Base-by-base conservation (phyloP, 163 green algal genomes). In the Scenedesmus sp. region DNA sequence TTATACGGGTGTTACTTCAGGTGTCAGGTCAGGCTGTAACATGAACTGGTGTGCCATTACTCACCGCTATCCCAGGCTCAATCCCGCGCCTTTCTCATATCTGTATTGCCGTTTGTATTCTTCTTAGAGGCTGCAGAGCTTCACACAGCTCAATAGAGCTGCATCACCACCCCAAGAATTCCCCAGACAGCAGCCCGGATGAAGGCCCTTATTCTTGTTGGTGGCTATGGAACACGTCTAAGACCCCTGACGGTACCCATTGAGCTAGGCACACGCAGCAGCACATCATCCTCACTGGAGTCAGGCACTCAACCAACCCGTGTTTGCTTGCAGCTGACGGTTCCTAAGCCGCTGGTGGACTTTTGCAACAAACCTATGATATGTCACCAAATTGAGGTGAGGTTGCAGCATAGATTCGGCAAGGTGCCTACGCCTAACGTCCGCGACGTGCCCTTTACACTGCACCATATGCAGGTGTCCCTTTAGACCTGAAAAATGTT, bases 291-390 rank as follows among this genome's bases (percentile, higher is more conserved):
- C 65, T 5, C 9, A 76, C 65, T 76, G 56, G 56, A 76, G 30
- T 30, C 30, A 76, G 65, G 65, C 65, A 76, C 30, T 40, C 30
- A 76, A 76, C 30, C 30, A 76, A 40, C 65, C 30, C 30, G 30
- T 76, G 9, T 76, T 40, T 76, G 65, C 65, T 76, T 76, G 65
- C 65, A 76, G 65, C 93, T 99, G 35, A 98, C 95, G 15, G 97
- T 98, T 43, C 98, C 98, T 1, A 99, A 99, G 95, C 97, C 97
- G 16, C 96, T 99, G n/a, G 96, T 99, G 13, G 97, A 99, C 81
- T 99, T 99, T 90, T 97, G 95, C 16, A 99, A 99, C 94, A 99
- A 99, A 93, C 98, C 98, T 22, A 99, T 99, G 98, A 99, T 99
- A 76, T 95, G 98, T 37, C 98, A 99, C 88, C 98, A 99, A 92